Conservation (phyloP, 108 stramenopile genomes). For the Cyclostephanos tholiformis region DNA sequence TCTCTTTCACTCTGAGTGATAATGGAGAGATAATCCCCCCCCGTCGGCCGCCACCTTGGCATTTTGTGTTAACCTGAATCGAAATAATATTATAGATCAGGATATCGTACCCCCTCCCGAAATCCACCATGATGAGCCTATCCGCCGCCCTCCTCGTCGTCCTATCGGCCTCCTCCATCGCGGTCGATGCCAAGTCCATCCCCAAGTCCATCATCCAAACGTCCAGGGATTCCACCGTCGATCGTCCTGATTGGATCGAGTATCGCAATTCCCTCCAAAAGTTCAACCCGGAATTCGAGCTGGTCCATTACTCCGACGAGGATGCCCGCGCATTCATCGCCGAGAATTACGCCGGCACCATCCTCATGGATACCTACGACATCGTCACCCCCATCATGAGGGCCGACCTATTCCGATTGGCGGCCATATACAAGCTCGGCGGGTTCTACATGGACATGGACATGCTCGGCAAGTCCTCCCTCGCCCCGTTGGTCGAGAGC, state of each 20-base stretch:
- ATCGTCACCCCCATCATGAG: conserved; percentile 15
- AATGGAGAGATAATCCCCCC: too few species aligned
- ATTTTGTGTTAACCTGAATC: too few species aligned
- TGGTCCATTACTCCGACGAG: conserved; percentile 9
- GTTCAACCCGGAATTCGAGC: conserved; percentile 12
- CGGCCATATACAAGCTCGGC: conserved; percentile 8
- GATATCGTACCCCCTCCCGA: too few species aligned
- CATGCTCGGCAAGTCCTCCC: too few species aligned
- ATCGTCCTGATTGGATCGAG: conserved; percentile 1
- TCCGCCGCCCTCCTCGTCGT: conserved; percentile 2
- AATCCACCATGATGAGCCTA: too few species aligned
- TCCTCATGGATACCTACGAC: conserved; percentile 9
- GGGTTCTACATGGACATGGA: conserved; percentile 16
- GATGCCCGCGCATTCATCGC: conserved; percentile 1
- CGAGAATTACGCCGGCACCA: conserved; percentile 10
- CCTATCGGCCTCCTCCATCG: neutral
- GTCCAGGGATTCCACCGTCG: neutral
- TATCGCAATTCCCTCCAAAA: conserved; percentile 1
- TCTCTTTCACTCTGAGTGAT: too few species aligned
- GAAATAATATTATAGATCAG: too few species aligned
- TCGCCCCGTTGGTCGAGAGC: too few species aligned
- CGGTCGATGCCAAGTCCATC: conserved; percentile 2
- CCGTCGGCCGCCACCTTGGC: too few species aligned
- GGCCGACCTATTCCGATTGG: conserved; percentile 12
- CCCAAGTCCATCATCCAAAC: conserved; percentile 8